These are phyloP conservation scores for Lanmaoa pseudosensibilis DNA, from an alignment of 768 basidiomycete genomes.

Conservation along the genomic window DNA sequence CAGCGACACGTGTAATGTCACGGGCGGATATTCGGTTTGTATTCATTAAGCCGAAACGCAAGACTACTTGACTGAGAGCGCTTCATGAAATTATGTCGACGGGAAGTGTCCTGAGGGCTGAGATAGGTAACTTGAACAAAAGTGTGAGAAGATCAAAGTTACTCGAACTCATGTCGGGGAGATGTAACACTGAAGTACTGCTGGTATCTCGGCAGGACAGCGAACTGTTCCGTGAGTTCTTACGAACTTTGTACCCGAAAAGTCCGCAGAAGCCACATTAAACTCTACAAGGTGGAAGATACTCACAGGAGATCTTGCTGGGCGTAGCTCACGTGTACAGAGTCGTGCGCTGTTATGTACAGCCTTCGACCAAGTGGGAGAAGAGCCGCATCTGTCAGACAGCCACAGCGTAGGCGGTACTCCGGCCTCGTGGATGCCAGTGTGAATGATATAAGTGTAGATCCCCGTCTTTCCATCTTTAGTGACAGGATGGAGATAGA, in stretches of 20 bases:
- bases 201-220: conserved; percentile 10
- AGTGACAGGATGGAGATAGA: not conserved
- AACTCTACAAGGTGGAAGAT: conserved; percentile 13
- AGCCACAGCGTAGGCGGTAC: conserved; percentile 4
- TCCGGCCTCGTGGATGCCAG: conserved; percentile 2
- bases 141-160: conserved; percentile 17
- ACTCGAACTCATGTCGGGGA: not conserved
- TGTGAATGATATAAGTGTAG: not conserved
- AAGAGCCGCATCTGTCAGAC: not conserved
- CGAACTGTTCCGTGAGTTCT: conserved; percentile 3
- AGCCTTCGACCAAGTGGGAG: conserved; percentile 7
- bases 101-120: not conserved
- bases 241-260: not conserved
- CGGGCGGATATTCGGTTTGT: not conserved
- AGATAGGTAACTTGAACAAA: conserved; percentile 19
- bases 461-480: not conserved
- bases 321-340: conserved; percentile 2
- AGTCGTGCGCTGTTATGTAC: conserved; percentile 13
- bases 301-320: conserved; percentile 17
- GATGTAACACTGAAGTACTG: not conserved
- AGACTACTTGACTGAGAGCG: not conserved
- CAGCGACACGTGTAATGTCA: conserved; percentile 7
- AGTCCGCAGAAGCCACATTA: conserved; percentile 13
- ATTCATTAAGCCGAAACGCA: not conserved
- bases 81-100: not conserved